These are phyloP conservation scores for Aspergillus sp. DNA, from an alignment of 2,329 filamentous ascomycete genomes.

Conservation along the genomic window DNA sequence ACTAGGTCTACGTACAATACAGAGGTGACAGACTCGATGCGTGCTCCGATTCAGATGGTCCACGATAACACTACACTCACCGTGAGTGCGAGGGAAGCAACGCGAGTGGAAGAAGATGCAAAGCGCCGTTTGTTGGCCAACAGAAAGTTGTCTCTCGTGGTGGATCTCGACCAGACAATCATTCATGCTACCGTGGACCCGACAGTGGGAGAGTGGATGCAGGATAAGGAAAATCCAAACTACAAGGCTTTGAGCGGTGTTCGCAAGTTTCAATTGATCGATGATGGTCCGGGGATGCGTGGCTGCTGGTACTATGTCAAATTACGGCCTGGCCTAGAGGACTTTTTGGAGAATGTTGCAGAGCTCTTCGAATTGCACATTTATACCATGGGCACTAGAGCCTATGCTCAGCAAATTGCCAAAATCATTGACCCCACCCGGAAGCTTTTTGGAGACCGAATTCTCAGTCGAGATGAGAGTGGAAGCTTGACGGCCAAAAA, in stretches of 20 bases:
- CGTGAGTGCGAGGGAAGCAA: constrained; percentile 77
- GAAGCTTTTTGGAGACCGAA: constrained; percentile 86
- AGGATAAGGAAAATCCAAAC: constrained; percentile 82
- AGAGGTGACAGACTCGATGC: constrained; percentile 70
- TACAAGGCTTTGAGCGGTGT: constrained; percentile 88
- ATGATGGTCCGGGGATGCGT: constrained; percentile 70
- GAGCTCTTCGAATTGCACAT: constrained; percentile 91
- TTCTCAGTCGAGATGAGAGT: constrained; percentile 95
- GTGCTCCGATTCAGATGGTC: constrained; percentile 89
- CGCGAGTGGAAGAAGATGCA: constrained; percentile 75
- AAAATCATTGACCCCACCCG: constrained; percentile 87
- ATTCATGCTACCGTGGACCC: constrained; percentile 98
- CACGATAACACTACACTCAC: constrained; percentile 86
- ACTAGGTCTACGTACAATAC: constrained; percentile 69
- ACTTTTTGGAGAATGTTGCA: constrained; percentile 74
- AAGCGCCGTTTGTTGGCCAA: constrained; percentile 76
- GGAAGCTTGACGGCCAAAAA: constrained; percentile 89
- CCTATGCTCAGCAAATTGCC: constrained; percentile 90
- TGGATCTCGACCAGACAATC: constrained; percentile 96
- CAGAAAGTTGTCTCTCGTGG: constrained; percentile 85
- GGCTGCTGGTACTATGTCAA: constrained; percentile 99
- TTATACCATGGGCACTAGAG: constrained; percentile 97
- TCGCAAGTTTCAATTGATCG: constrained; percentile 77
- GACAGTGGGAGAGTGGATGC: constrained; percentile 92
- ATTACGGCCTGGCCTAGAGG: constrained; percentile 77